Evolutionary conservation across 805 yeast genomes (phyloP), one percentile per base, ranked within the genome.

Genomic region (Metschnikowia continentalis): DNA sequence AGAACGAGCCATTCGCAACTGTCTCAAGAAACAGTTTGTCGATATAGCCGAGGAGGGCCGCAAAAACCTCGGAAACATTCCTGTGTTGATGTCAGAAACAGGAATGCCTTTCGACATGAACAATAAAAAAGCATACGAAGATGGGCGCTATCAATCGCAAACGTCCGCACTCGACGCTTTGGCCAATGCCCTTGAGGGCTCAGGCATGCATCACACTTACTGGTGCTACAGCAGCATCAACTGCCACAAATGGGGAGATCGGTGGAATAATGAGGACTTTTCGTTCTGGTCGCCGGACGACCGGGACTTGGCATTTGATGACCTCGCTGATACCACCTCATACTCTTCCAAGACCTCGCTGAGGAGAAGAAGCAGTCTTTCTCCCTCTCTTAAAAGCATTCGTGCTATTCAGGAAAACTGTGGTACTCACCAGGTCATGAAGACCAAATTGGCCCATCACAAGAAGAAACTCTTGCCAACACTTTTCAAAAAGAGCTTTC

Each of bases 81-180:
- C 97, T 0, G 78, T 86, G 8, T 69, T 92, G 20, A 83, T 94
- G 77, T 81, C 96, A 1, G 99, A 92, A 66, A 90, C 92, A n/a
- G 99, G 99, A 5, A 89, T 92, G 85, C 98, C 99, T 2, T 89
- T 86, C 65, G 97, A 94, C 66, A 88, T 92, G 97, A 91, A 92
- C 66, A 76, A 81, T 52, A 88, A 87, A 62, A 73, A 69, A 44
- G 87, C 97, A 0, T 92, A 80, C 62, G 65, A 66, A 1, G 75
- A 74, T 51, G 90, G 91, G 1, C 80, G 82, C 54, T 94, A 82
- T 65, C 67, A 75, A 8, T 77, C 88, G 10, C 99, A 94, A 63
- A 85, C 86, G 2, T 71, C 79, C 6, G 97, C 97, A 0, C 71
- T 88, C 63, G 97, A 92, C 68, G 96, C 96, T 0, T 65, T 90